Conservation (phyloP, 139 green algal species). For the Auxenochlorella pyrenoidosa region DNA sequence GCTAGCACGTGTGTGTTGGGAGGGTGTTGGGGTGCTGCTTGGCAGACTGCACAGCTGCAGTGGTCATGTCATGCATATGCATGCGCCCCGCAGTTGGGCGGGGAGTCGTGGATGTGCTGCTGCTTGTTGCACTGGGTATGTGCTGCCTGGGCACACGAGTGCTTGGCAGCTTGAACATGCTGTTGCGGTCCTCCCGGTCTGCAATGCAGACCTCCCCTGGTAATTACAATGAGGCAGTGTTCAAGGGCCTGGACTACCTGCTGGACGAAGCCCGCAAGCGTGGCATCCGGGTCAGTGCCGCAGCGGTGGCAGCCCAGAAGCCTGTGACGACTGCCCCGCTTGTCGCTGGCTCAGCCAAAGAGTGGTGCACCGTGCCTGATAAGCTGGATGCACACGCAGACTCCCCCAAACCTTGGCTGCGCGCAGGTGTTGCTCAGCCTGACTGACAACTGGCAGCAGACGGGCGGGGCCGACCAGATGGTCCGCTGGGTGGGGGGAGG, state of each 20-base stretch:
- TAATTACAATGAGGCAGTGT: slow-evolving; percentile 58
- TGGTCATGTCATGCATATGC: too few species aligned
- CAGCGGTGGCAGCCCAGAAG: neutral
- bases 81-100: too few species aligned
- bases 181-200: too few species aligned
- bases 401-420: neutral
- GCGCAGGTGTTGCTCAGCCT: slow-evolving; percentile 51
- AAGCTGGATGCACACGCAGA: too few species aligned
- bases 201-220: slow-evolving; percentile 48
- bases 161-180: too few species aligned
- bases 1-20: neutral
- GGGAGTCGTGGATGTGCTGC: neutral
- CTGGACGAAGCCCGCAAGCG: slow-evolving; percentile 48
- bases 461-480: slow-evolving; percentile 33
- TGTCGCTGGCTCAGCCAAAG: too few species aligned
- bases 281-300: slow-evolving; percentile 27
- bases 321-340: neutral
- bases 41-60: too few species aligned
- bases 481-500: slow-evolving; percentile 20
- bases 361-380: too few species aligned
- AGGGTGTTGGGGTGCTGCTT: too few species aligned
- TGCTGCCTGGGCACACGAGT: too few species aligned
- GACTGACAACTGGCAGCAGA: slow-evolving; percentile 59
- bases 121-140: too few species aligned
- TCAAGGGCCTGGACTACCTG: slow-evolving; percentile 63